Evolutionary conservation across 768 basidiomycete genomes (phyloP), one percentile per base, ranked within the genome.

Genomic region (Podaxis sp.): DNA sequence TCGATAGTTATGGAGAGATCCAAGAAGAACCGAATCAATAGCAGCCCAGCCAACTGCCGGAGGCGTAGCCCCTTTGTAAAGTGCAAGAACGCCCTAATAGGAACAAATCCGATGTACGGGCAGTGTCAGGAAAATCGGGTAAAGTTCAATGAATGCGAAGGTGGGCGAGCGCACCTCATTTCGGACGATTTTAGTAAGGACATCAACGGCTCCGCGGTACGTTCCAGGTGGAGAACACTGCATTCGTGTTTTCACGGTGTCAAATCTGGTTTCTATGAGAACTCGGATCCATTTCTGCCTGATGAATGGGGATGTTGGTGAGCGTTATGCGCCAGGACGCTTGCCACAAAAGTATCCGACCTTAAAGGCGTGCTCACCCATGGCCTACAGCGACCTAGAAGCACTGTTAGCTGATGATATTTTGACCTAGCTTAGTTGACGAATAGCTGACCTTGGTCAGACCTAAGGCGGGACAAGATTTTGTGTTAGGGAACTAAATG

Each of bases 61-160:
- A 20, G 88, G 87, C 2, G 87, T 87, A 10, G 86, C 87, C 7
- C 89, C 88, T 74, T 89, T 90, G 78, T 90, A 91, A 37, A 91
- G 75, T 2, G 88, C 88, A 55, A 86, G 71, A 17, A 85, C 66
- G 26, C 87, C 87, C 84, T 89, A 48, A 62, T 46, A 48, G 56
- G 58, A 60, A 41, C 53, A 36, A 30, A 65, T 64, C 24, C 6
- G 55, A 66, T 56, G n/a, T 24, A 40, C 40, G 33, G 17, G 11
- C 12, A n/a, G 38, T 4, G 24, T 13, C 20, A 26, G 24, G 22
- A 37, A 56, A 60, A 44, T 17, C 24, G 24, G 24, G 50, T 20
- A 20, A n/a, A 33, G 36, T 41, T 36, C 28, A 26, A 26, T 22
- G 46, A 15, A 58, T 22, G 13, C 33, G 44, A 11, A 30, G 24